Evolutionary conservation across 495 filamentous ascomycete species (phyloP).

Genomic region (Xylaria sp.): DNA sequence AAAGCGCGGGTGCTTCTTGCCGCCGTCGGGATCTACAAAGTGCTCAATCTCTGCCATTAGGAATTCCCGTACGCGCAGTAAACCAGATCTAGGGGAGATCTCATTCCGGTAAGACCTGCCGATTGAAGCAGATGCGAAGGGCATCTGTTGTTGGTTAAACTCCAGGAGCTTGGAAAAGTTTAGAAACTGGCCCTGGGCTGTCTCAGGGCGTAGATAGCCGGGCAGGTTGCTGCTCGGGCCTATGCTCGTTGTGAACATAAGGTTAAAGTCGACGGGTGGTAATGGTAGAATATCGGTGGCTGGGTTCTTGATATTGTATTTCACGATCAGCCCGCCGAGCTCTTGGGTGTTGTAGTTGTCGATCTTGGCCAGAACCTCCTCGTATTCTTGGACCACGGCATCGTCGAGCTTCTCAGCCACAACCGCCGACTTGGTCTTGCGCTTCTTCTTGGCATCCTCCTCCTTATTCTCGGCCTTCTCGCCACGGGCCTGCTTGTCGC

Average conservation of each 20-base stretch:
- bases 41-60: conserved; percentile 87
- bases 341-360: conserved; percentile 78
- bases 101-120: conserved; percentile 83
- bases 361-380: conserved; percentile 74
- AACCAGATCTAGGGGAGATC: conserved; percentile 74
- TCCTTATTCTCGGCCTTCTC: conserved; percentile 72
- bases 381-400: conserved; percentile 71
- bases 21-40: conserved; percentile 73
- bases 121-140: conserved; percentile 79
- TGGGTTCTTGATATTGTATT: conserved; percentile 74
- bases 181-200: conserved; percentile 78
- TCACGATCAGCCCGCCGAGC: conserved; percentile 73
- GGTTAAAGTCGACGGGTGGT: conserved; percentile 74
- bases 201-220: conserved; percentile 75
- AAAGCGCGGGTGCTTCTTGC: conserved; percentile 78
- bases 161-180: conserved; percentile 81
- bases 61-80: conserved; percentile 82
- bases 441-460: conserved; percentile 53
- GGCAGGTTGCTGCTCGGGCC: conserved; percentile 66
- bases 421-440: conserved; percentile 61
- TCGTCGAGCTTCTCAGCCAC: conserved; percentile 71
- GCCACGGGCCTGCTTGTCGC: conserved; percentile 78
- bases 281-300: conserved; percentile 62
- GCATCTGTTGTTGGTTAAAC: conserved; percentile 75
- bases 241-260: conserved; percentile 81